Base-by-base conservation (phyloP, 225 moss, liverwort and hornwort genomes). In the Thuidium tamariscinum region DNA sequence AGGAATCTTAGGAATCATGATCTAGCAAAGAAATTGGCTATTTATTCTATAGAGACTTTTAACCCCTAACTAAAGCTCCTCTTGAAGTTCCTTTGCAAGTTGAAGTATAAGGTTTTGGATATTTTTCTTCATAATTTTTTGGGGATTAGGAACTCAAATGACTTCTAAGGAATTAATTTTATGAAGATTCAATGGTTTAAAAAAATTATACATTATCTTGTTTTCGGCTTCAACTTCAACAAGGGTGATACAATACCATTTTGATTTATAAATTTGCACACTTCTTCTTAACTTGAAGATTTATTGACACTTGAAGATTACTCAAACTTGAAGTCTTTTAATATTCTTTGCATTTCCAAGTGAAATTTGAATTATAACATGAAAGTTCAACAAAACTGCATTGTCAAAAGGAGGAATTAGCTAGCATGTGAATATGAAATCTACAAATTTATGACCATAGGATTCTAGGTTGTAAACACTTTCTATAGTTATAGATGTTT, bases 41-140 rank as follows among this genome's bases (percentile, higher is more conserved):
- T 14, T n/a, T 44, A 65, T 64, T 66, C 23, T 63, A 9, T 46
- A 5, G 6, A 11, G 6, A 49, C 7, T 6, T 37, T 67, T 67
- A 11, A 22, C 4, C 67, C 37, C 13, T 23, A 39, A 39, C 4
- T 23, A 25, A 23, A 39, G 13, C 37, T 68, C 7, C 7, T 68
- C 39, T 37, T 5, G 7, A 39, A 39, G 7, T n/a, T n/a, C n/a
- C n/a, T n/a, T 1, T 1, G 0, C 7, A 68, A 39, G 3, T 11
- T n/a, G n/a, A 68, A 39, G 2, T 25, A 26, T 9, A 26, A 69
- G 25, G 30, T 67, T 67, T 67, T 67, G 6, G 4, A 37, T 37
- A 37, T 21, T 37, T 66, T 36, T 36, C 21, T 6, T 21, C 3
- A 5, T 20, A n/a, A n/a, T 20, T 20, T 20, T 66, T 36, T 66